Percentiles rank a stretch among this genome's conserved stretches.
Conservation (phyloP, 345 rosid species). For the Punica granatum region DNA sequence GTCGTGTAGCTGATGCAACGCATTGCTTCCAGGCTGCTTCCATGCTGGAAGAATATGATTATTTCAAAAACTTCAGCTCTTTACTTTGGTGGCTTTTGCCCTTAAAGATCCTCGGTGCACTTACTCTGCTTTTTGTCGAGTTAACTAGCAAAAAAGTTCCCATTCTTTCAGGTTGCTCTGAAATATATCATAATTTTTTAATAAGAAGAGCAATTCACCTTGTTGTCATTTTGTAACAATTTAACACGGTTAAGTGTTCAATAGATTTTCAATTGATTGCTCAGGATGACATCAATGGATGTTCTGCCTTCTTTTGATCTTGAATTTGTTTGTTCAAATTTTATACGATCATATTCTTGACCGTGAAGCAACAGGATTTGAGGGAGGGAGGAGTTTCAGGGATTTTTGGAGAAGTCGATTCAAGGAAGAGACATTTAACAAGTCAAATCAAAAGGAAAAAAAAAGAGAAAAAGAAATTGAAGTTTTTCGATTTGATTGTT, state of each 20-base stretch:
- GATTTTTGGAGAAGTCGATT: background rate
- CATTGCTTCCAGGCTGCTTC: constrained; percentile 95
- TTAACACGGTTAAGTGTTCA: too few relatives aligned
- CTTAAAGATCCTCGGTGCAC: constrained; percentile 12
- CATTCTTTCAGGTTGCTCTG: background rate
- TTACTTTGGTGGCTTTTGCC: constrained; percentile 24
- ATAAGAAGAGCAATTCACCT: too few relatives aligned
- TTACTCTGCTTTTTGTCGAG: background rate
- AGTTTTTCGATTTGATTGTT: background rate
- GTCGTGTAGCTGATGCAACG: constrained; percentile 78
- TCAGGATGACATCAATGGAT: too few relatives aligned
- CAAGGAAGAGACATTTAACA: background rate
- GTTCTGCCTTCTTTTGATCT: too few relatives aligned
- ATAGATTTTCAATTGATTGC: too few relatives aligned
- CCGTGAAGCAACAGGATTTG: too few relatives aligned
- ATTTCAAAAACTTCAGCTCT: constrained; percentile 75
- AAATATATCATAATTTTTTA: too few relatives aligned
- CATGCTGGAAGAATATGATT: constrained; percentile 90
- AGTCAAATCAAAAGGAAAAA: background rate
- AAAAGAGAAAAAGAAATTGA: background rate
- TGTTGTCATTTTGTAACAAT: too few relatives aligned
- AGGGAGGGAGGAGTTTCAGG: background rate
- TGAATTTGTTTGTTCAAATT: background rate
- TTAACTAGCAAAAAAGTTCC: background rate
- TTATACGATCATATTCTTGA: too few relatives aligned